Evolutionary conservation across 148 eudicot species (phyloP).

Genomic region (Amaranthus hypochondriacus): DNA sequence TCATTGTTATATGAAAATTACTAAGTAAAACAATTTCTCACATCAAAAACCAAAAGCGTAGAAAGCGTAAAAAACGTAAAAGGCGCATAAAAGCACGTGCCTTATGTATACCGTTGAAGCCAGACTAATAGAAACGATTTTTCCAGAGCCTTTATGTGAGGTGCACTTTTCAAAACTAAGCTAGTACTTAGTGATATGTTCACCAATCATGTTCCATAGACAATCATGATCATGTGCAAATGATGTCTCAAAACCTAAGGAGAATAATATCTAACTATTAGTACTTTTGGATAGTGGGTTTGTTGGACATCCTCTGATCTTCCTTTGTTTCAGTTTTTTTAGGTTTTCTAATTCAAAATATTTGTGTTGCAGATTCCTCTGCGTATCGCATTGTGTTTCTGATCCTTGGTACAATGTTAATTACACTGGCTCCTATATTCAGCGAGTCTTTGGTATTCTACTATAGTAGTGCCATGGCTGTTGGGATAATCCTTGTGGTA

Average conservation of each 20-base stretch:
- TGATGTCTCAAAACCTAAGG: constrained; percentile 6
- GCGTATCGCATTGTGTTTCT: constrained; percentile 60
- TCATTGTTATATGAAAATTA: too few species aligned
- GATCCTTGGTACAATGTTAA: constrained; percentile 50
- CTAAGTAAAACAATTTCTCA: too few species aligned
- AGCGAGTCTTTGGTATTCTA: constrained; percentile 80
- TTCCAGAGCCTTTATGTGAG: too few species aligned
- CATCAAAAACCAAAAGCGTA: too few species aligned
- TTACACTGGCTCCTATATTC: constrained; percentile 58
- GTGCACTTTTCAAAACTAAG: too few species aligned
- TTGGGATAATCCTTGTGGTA: constrained; percentile 79
- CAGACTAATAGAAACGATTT: too few species aligned
- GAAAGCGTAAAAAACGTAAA: too few species aligned
- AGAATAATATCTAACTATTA: not conserved
- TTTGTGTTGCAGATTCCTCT: constrained; percentile 54
- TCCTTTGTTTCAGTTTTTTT: not conserved
- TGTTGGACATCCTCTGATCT: constrained; percentile 7
- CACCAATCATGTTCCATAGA: not conserved
- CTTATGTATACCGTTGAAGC: too few species aligned
- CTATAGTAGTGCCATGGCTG: constrained; percentile 88
- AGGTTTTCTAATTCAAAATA: not conserved
- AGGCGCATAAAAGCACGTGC: too few species aligned
- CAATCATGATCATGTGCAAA: not conserved
- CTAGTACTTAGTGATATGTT: not conserved
- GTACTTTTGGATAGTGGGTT: not conserved